Evolutionary conservation across 345 rosid genomes (phyloP), one percentile per base, ranked within the genome.

Genomic region (Citrus mangshanensis): DNA sequence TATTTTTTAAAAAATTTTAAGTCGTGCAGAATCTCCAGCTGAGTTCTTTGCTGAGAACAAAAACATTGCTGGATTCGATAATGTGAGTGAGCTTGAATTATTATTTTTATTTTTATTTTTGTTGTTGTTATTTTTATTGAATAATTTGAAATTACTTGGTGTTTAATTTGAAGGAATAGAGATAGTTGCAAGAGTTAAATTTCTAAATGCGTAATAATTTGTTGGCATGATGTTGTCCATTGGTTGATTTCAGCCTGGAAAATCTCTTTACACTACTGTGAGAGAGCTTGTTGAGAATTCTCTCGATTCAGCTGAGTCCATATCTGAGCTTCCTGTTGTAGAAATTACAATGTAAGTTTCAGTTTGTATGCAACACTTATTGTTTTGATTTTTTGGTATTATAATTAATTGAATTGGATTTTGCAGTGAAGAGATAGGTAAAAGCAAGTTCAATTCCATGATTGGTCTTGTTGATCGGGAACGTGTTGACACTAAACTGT

Each of bases 31-130:
- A 89, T 95, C 97, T 78, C 99, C 97, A 22, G 99, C 98, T 35
- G 99, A 95, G 84, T 95, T 95, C 86, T 95, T 95, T 66, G 99
- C 99, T 9, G 99, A 95, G 90, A 95, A 93, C 87, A 93, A 95
- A 88, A 95, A 95, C 85, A 92, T 95, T 72, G 98, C 99, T 75
- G 99, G 99, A n/a, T 95, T 95, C 55, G 99, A 93, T 78, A 95
- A 93, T 76, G 99, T 93, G 78, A 87, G 94, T 81, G 22, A 63
- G 70, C 66, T 75, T 30, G 49, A 25, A 13, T 46, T 46, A 3
- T 42, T 12, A 12, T 46, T 46, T 0, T 42, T 42, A 42, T 10
- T 42, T 0, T 42, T 10, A 2, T 42, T 42, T 2, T 42, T 42
- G n/a, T 12, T 12, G 13, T 42, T 42, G 10, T 42, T 35, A 35